phyloP scores from a whole-genome alignment of 108 stramenopile genomes.

The Schizochytrium sp. region DNA sequence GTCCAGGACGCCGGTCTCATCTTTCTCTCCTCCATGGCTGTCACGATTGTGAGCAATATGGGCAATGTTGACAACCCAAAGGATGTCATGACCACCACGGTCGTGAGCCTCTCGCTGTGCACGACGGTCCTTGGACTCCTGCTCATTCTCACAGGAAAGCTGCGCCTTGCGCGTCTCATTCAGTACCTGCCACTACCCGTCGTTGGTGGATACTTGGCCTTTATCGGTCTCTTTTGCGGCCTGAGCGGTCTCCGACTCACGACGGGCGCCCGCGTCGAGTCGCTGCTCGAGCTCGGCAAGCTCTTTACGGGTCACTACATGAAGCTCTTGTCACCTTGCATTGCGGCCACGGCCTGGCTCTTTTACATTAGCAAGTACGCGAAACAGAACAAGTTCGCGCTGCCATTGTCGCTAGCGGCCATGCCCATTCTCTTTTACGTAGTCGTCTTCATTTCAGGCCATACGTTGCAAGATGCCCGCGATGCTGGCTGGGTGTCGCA shows the following conservation, averaged over 20 bases:
- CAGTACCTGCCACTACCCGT: slow-evolving; percentile 84
- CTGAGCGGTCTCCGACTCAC: slow-evolving; percentile 76
- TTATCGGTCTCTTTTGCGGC: slow-evolving; percentile 92
- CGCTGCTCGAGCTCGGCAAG: slow-evolving; percentile 54
- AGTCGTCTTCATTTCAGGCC: neutral
- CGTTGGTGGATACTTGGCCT: slow-evolving; percentile 92
- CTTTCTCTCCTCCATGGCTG: slow-evolving; percentile 80
- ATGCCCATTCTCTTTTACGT: slow-evolving; percentile 17
- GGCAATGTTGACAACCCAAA: neutral
- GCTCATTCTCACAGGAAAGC: slow-evolving; percentile 68
- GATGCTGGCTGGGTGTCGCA: neutral
- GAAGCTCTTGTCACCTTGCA: slow-evolving; percentile 67
- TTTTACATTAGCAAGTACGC: slow-evolving; percentile 64
- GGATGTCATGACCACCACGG: slow-evolving; percentile 32
- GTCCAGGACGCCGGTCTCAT: slow-evolving; percentile 97
- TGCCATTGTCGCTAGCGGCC: neutral
- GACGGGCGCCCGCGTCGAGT: slow-evolving; percentile 44
- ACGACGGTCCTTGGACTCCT: slow-evolving; percentile 73
- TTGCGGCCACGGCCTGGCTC: slow-evolving; percentile 53
- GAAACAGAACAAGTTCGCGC: slow-evolving; percentile 52
- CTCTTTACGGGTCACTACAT: slow-evolving; percentile 38
- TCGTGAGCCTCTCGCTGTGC: slow-evolving; percentile 58
- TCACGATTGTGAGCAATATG: slow-evolving; percentile 49
- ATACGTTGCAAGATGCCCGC: neutral
- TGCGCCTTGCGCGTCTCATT: slow-evolving; percentile 73